phyloP scores from a whole-genome alignment of 2,329 filamentous ascomycete species.

The Capronia coronata region DNA sequence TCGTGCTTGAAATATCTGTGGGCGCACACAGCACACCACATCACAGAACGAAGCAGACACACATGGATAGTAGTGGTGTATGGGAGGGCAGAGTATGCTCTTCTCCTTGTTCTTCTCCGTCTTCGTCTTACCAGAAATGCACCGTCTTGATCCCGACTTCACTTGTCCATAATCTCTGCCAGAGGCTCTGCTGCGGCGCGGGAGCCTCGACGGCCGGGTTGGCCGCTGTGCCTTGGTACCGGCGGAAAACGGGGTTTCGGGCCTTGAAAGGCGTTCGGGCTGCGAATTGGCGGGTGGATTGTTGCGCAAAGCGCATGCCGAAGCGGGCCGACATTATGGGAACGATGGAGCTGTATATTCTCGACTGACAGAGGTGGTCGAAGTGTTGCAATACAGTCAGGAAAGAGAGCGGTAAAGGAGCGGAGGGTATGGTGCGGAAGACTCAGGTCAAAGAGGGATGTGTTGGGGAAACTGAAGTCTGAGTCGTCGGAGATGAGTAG shows the following conservation, averaged over 20 bases:
- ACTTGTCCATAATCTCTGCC: constrained; percentile 77
- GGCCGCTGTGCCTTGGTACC: constrained; percentile 65
- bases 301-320: constrained; percentile 53
- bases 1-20: too few relatives aligned
- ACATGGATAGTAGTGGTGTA: too few relatives aligned
- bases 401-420: constrained; percentile 9
- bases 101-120: too few relatives aligned
- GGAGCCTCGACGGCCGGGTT: constrained; percentile 39
- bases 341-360: not conserved
- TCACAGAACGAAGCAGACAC: too few relatives aligned
- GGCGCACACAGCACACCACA: too few relatives aligned
- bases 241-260: constrained; percentile 47
- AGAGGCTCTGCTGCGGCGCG: constrained; percentile 41
- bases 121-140: constrained; percentile 77
- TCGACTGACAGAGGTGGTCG: constrained; percentile 22
- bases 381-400: not conserved
- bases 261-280: constrained; percentile 49
- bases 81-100: too few relatives aligned
- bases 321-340: constrained; percentile 49
- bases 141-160: constrained; percentile 83
- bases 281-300: constrained; percentile 45
- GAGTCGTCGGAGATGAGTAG: not conserved
- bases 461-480: not conserved
- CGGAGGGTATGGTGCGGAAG: too few relatives aligned
- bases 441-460: too few relatives aligned